Evolutionary conservation across 2,329 filamentous ascomycete species (phyloP), one percentile per base, ranked within the genome.

Genomic region (Penicillium sp.): DNA sequence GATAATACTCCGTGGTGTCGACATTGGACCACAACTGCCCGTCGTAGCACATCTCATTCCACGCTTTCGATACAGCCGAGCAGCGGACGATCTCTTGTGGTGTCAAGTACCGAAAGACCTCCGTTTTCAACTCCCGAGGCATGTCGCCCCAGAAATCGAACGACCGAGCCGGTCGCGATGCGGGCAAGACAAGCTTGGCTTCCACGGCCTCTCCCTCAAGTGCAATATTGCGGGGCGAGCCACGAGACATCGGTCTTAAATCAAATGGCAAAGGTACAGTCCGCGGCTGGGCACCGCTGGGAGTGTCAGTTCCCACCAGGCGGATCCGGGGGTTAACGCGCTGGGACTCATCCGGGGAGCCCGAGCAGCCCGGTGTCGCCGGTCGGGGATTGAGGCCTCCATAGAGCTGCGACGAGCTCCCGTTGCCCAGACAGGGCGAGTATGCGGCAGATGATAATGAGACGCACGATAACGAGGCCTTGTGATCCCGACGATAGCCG

Each of bases 11-110:
- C 6, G 88, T 84, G 2, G 87, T 81, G 62, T 97, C 89, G 33
- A 97, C 77, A 28, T 78, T 80, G 3, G 81, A 83, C 93, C 93
- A 98, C 11, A 97, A 70, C 68, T 98, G 93, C 2, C 93, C 93
- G 63, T 98, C 91, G 56, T 91, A 95, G 68, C 91, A 96, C 67
- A 87, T 81, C 33, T 77, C 75, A 63, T 94, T 75, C 73, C 93
- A 96, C 4, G 76, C 69, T 63, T 82, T 88, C 60, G 82, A 91
- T 14, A 93, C 85, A 13, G 80, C 72, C 1, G 91, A 94, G 40
- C 79, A 79, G 43, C 82, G 79, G 8, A 96, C 81, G 21, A 97
- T 78, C 60, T 97, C 84, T 58, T 83, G 88, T 1, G 90, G 89
- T 18, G 75, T 74, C 14, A 97, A 73, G 54, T 84, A 88, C 4